Evolutionary conservation across 1,284 basidiomycete species (phyloP).

Genomic region (Pholiota adiposa): DNA sequence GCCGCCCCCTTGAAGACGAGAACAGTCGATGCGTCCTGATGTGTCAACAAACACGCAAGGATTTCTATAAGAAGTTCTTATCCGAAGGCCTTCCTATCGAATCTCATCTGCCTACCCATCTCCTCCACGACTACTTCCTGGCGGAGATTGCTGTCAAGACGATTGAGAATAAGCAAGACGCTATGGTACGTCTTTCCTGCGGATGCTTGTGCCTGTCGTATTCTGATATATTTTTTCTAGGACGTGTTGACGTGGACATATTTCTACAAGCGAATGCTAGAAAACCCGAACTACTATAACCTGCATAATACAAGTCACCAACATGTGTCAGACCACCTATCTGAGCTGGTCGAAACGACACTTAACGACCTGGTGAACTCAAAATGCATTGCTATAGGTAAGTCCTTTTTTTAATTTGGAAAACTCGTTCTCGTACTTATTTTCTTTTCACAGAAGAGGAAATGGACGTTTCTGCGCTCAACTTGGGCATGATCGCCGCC

Average conservation of each 20-base stretch:
- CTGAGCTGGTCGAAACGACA: slow-evolving; percentile 94
- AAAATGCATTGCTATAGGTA: slow-evolving; percentile 93
- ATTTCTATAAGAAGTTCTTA: slow-evolving; percentile 99
- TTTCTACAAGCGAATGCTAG: slow-evolving; percentile 96
- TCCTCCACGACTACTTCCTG: slow-evolving; percentile 96
- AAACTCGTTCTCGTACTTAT: slow-evolving; percentile 8
- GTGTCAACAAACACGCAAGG: slow-evolving; percentile 96
- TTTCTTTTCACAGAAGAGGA: slow-evolving; percentile 69
- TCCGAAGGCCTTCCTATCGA: slow-evolving; percentile 98
- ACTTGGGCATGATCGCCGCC: slow-evolving; percentile 95
- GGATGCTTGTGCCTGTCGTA: slow-evolving; percentile 12
- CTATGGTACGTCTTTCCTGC: slow-evolving; percentile 66
- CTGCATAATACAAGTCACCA: slow-evolving; percentile 92
- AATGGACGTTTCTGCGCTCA: slow-evolving; percentile 91
- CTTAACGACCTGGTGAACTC: slow-evolving; percentile 90
- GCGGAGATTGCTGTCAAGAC: slow-evolving; percentile 99
- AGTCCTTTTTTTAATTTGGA: slow-evolving; percentile 44
- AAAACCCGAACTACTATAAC: slow-evolving; percentile 96
- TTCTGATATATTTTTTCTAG: slow-evolving; percentile 39
- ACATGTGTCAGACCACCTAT: slow-evolving; percentile 92
- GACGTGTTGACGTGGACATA: slow-evolving; percentile 95
- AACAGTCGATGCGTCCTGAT: slow-evolving; percentile 93
- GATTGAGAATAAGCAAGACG: slow-evolving; percentile 98
- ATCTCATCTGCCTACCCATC: slow-evolving; percentile 86
- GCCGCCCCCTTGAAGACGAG: slow-evolving; percentile 85